Conservation (phyloP, 2,329 filamentous ascomycete species). For the Ophiostoma quercus region DNA sequence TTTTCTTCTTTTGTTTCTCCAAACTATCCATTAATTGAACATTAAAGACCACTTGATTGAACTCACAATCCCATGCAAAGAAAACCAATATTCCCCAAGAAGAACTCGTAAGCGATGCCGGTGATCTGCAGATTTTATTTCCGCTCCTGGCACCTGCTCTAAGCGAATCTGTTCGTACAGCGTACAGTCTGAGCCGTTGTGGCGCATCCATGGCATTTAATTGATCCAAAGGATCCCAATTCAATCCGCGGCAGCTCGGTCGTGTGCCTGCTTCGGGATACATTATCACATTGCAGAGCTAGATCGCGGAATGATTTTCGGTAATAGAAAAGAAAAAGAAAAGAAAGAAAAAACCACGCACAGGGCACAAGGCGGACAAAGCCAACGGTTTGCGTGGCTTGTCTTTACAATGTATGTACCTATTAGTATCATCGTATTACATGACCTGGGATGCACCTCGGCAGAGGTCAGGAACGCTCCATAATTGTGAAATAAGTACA, state of each 20-base stretch:
- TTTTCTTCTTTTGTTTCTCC: neutral
- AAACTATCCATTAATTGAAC: no score
- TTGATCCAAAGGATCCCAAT: no score
- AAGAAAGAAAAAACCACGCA: neutral
- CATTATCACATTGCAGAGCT: neutral
- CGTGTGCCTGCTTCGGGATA: slow-evolving; percentile 11
- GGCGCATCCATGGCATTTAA: neutral
- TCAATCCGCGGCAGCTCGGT: neutral
- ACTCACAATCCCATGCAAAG: neutral
- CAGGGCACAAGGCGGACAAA: neutral
- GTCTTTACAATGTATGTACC: neutral
- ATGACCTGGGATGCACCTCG: neutral
- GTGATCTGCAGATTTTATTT: neutral
- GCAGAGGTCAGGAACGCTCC: neutral
- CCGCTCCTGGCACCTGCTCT: neutral
- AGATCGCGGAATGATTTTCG: neutral
- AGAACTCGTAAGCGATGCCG: slow-evolving; percentile 11
- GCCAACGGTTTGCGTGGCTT: neutral
- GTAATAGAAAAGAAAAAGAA: neutral
- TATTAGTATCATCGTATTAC: no score
- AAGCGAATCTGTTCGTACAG: neutral
- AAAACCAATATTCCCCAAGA: neutral
- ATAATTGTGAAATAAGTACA: no score
- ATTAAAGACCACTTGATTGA: no score
- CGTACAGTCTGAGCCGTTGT: neutral